A percentile compares a stretch with the other conserved stretches of the same genome.
These are phyloP conservation scores for Helotiales sp. DNA, from an alignment of 2,329 filamentous ascomycete genomes.

Conservation along the genomic window DNA sequence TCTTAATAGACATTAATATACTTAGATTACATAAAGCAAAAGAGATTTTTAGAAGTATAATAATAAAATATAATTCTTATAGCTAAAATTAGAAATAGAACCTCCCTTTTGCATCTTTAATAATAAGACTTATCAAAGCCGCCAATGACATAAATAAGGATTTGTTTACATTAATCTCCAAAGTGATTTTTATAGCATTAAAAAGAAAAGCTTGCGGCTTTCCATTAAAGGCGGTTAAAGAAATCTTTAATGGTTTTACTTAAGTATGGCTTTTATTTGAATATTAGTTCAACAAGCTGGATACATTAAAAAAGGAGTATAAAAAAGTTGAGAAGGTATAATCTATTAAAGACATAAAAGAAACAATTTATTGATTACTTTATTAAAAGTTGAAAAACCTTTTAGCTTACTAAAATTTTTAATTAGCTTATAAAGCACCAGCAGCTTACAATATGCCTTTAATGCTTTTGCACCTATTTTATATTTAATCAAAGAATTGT, in stretches of 20 bases:
- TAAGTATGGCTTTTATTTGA: slow-evolving; percentile 4
- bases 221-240: slow-evolving; percentile 1
- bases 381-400: slow-evolving; percentile 7
- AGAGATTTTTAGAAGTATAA: slow-evolving; percentile 10
- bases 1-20: background rate
- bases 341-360: slow-evolving; percentile 1
- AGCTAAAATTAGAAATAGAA: slow-evolving; percentile 4
- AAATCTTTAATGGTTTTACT: slow-evolving; percentile 4
- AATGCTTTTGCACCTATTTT: slow-evolving; percentile 5
- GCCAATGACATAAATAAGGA: slow-evolving; percentile 1
- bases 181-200: slow-evolving; percentile 6
- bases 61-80: slow-evolving; percentile 6
- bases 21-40: background rate
- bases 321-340: slow-evolving; percentile 9
- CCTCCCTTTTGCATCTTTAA: background rate
- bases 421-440: slow-evolving; percentile 6
- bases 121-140: background rate
- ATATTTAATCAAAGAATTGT: background rate
- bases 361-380: background rate
- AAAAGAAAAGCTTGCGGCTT: slow-evolving; percentile 3
- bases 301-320: background rate
- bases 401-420: slow-evolving; percentile 8
- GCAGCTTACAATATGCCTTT: background rate
- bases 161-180: background rate
- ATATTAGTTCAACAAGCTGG: slow-evolving; percentile 1